Evolutionary conservation across 768 basidiomycete genomes (phyloP).

Genomic region (Mycena indigotica): DNA sequence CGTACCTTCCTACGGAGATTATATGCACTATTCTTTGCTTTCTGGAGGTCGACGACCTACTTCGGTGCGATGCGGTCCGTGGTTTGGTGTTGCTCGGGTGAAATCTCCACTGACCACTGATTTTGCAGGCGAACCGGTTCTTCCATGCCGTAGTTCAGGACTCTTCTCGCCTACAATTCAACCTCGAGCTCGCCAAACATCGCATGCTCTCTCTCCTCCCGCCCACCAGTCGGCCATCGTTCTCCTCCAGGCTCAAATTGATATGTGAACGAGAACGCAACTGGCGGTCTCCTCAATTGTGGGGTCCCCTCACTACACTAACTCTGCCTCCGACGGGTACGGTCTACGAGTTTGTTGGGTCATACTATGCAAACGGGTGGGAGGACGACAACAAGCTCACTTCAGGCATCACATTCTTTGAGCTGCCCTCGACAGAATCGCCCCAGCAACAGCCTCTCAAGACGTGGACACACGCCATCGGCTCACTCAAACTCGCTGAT

Average conservation of each 20-base stretch:
- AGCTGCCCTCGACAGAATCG: conserved; percentile 47
- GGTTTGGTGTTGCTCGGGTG: not conserved
- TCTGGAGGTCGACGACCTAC: conserved; percentile 27
- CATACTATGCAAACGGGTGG: conserved; percentile 51
- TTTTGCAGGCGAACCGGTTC: conserved; percentile 41
- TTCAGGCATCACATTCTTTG: conserved; percentile 51
- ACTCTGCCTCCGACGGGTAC: conserved; percentile 47
- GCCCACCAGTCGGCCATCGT: conserved; percentile 32
- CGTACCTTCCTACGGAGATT: conserved; percentile 27
- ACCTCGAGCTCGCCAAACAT: conserved; percentile 50
- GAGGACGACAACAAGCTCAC: conserved; percentile 43
- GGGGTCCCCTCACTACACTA: conserved; percentile 35
- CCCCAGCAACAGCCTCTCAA: conserved; percentile 28
- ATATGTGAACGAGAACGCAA: conserved; percentile 46
- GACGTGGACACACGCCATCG: conserved; percentile 48
- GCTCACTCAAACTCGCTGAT: conserved; percentile 48
- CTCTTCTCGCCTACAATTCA: conserved; percentile 51
- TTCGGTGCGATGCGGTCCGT: conserved; percentile 19
- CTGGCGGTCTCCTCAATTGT: conserved; percentile 51
- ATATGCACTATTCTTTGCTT: conserved; percentile 28
- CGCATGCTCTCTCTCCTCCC: conserved; percentile 45
- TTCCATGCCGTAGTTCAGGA: conserved; percentile 39
- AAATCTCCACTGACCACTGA: not conserved
- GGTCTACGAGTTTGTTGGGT: conserved; percentile 54
- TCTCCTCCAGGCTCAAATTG: conserved; percentile 42